These are phyloP conservation scores for Begonia loranthoides DNA, from an alignment of 306 rosid species.

Conservation along the genomic window DNA sequence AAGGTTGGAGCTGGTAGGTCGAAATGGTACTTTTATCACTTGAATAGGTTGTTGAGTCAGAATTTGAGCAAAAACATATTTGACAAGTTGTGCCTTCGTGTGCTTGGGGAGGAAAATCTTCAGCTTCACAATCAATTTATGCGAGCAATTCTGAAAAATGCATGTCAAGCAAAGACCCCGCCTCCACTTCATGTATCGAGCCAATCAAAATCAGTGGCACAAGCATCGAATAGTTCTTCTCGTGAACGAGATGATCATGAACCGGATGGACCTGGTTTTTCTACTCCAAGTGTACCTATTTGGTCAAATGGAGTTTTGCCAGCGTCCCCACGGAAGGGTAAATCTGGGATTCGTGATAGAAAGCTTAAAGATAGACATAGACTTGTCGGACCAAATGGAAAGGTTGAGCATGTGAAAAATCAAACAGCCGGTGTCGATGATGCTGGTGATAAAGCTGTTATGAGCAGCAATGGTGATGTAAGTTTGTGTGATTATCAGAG, in stretches of 20 bases:
- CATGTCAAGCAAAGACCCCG: slow-evolving; percentile 75
- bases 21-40: slow-evolving; percentile 51
- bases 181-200: slow-evolving; percentile 39
- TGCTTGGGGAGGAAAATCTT: slow-evolving; percentile 75
- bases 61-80: slow-evolving; percentile 77
- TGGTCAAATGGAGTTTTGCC: slow-evolving; percentile 90
- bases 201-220: slow-evolving; percentile 38
- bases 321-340: slow-evolving; percentile 57
- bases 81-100: slow-evolving; percentile 54
- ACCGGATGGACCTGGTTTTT: slow-evolving; percentile 32
- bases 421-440: slow-evolving; percentile 49
- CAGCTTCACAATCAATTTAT: slow-evolving; percentile 75
- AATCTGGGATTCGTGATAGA: slow-evolving; percentile 62
- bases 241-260: slow-evolving; percentile 69
- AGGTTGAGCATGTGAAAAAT: slow-evolving; percentile 43
- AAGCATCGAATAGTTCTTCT: slow-evolving; percentile 38
- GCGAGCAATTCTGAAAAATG: slow-evolving; percentile 78
- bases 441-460: slow-evolving; percentile 43
- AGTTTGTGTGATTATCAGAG: slow-evolving; percentile 77
- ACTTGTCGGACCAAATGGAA: slow-evolving; percentile 95
- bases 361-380: slow-evolving; percentile 83
- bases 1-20: slow-evolving; percentile 74
- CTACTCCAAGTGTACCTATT: slow-evolving; percentile 35
- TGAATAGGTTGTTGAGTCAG: slow-evolving; percentile 73
- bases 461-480: slow-evolving; percentile 42